Conservation (phyloP, 1,139 yeast genomes). For the Pichia sp. region DNA sequence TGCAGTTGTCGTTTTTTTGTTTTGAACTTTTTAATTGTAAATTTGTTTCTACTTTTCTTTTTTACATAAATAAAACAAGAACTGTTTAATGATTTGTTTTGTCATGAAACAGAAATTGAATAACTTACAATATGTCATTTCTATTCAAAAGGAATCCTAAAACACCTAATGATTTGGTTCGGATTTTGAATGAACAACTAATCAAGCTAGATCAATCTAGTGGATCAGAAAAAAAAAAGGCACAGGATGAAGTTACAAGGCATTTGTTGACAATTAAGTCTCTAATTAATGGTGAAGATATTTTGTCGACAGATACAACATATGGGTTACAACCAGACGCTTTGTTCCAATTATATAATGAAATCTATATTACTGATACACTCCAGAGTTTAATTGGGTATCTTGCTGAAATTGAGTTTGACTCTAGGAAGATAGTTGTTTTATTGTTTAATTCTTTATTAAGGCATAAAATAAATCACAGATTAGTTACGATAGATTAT, state of each 20-base stretch:
- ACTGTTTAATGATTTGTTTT: no score
- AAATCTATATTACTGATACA: slow-evolving; percentile 66
- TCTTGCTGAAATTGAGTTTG: slow-evolving; percentile 69
- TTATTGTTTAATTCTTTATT: slow-evolving; percentile 68
- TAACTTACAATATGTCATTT: slow-evolving; percentile 56
- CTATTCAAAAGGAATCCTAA: slow-evolving; percentile 89
- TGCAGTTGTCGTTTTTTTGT: slow-evolving; percentile 30
- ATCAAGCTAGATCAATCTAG: slow-evolving; percentile 50
- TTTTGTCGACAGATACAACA: slow-evolving; percentile 9
- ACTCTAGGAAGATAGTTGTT: slow-evolving; percentile 78
- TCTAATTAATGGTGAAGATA: slow-evolving; percentile 61
- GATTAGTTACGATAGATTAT: slow-evolving; percentile 85
- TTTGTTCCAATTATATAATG: slow-evolving; percentile 65
- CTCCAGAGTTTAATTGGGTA: slow-evolving; percentile 54
- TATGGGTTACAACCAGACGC: slow-evolving; percentile 63
- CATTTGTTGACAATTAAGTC: slow-evolving; percentile 61
- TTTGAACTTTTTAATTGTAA: no score
- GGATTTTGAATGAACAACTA: slow-evolving; percentile 68
- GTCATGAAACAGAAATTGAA: no score
- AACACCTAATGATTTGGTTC: slow-evolving; percentile 78
- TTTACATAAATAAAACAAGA: no score
- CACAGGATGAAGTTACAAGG: slow-evolving; percentile 72
- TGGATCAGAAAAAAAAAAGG: slow-evolving; percentile 48
- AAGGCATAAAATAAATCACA: slow-evolving; percentile 69
- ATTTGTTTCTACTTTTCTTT: no score